A percentile compares a stretch with the other conserved stretches of the same genome.
These are phyloP conservation scores for Calycina herbarum DNA, from an alignment of 2,329 filamentous ascomycete genomes.

Conservation along the genomic window DNA sequence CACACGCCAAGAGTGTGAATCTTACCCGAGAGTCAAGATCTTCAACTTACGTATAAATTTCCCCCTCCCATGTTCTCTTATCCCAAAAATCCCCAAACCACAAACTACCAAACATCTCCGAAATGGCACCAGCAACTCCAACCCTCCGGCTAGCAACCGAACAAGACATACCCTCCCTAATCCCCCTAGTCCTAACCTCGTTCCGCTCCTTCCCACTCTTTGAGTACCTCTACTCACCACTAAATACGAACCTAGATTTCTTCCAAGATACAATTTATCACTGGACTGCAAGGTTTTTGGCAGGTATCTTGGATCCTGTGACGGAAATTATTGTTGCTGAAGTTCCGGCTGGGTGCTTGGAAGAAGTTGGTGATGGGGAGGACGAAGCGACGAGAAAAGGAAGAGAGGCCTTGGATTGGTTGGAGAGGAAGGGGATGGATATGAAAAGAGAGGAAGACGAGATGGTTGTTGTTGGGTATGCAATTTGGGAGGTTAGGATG, in stretches of 20 bases:
- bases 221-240: neutral
- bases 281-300: neutral
- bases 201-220: conserved; percentile 5
- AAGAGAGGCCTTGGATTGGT: neutral
- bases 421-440: neutral
- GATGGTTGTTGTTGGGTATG: neutral
- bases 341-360: neutral
- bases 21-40: no score
- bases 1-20: no score
- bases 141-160: neutral
- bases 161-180: neutral
- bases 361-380: neutral
- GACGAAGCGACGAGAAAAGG: neutral
- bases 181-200: neutral
- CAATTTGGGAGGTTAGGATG: conserved; percentile 2
- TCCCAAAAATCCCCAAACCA: no score
- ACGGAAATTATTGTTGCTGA: conserved; percentile 3
- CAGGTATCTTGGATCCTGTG: neutral
- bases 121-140: neutral
- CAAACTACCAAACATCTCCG: no score
- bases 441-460: neutral
- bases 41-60: no score
- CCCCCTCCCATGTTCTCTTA: no score
- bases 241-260: neutral
- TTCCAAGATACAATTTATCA: neutral